Evolutionary conservation across 176 grass and related monocot species (phyloP).

Genomic region (Themeda triandra): DNA sequence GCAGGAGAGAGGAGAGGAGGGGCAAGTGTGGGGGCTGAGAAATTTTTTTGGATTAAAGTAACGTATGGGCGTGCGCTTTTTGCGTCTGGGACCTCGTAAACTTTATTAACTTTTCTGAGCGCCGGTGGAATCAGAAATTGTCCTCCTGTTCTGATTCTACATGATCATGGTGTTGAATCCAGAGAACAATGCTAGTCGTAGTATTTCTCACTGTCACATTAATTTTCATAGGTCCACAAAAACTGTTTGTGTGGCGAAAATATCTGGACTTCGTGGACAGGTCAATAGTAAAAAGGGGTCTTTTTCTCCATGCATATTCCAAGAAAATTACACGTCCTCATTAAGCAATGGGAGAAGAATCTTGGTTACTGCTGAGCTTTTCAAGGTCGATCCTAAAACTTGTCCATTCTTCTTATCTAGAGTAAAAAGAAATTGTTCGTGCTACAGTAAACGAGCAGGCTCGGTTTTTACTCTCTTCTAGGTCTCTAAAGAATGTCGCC

Average conservation of each 20-base stretch:
- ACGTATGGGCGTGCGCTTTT: conserved; percentile 14
- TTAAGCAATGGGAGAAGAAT: too few relatives aligned
- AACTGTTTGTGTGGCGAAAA: too few relatives aligned
- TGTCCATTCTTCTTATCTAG: neutral
- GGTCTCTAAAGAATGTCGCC: neutral
- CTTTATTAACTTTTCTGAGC: neutral
- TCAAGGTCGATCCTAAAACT: neutral
- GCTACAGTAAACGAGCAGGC: too few relatives aligned
- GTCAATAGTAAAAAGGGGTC: neutral
- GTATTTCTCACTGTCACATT: too few relatives aligned
- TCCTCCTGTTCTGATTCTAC: neutral
- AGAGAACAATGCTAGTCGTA: too few relatives aligned
- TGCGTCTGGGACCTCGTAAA: neutral
- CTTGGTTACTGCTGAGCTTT: too few relatives aligned
- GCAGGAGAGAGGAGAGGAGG: neutral
- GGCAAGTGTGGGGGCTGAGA: neutral
- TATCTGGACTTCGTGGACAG: neutral
- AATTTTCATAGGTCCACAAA: too few relatives aligned
- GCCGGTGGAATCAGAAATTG: neutral
- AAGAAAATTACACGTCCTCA: too few relatives aligned
- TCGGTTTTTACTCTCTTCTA: too few relatives aligned
- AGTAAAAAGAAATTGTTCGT: too few relatives aligned
- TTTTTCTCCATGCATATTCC: neutral
- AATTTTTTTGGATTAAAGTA: neutral
- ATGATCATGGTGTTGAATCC: too few relatives aligned